Evolutionary conservation across 352 stramenopile genomes (phyloP), one percentile per base, ranked within the genome.

Genomic region (Phytophthora uliginosa): DNA sequence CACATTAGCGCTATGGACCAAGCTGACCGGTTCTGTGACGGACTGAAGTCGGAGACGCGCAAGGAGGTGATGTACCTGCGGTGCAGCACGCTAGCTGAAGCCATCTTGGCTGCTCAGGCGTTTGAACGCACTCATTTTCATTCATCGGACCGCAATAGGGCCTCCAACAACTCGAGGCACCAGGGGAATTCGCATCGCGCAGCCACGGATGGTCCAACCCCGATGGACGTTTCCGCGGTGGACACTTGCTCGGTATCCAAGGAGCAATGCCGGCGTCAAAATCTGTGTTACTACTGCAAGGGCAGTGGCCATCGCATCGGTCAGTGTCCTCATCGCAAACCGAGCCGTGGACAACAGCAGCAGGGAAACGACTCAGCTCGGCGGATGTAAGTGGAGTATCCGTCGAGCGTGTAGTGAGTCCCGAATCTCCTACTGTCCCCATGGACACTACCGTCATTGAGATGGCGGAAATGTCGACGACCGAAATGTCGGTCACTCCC

Each of bases 361-460:
- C 42, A 50, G 42, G 42, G 17, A 50, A 50, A 50, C 42, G 42
- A 20, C 42, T 50, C 42, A 50, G 42, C 18, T 50, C 18, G 42
- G 42, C 42, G 42, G 17, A 22, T 50, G 42, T 50, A 24, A 50
- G 18, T 50, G 42, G 42, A 50, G 42, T 50, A 50, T 50, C 42
- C 42, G 42, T 50, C 42, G 42, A 50, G 42, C 42, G 42, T 50
- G 42, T 22, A n/a, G 42, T 50, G 42, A 50, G 42, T 50, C 42
- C 42, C 18, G 42, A 50, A 50, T 50, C 42, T 50, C 42, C 42
- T 47, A 47, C 17, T 50, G 42, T 8, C 40, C 18, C 15, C 40
- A 48, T 22, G 40, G 40, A 48, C 40, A 50, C 42, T 24, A 50
- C 17, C 18, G 18, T n/a, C 42, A 50, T 50, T 9, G 42, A 50